Evolutionary conservation across 2,329 filamentous ascomycete species (phyloP).

Genomic region (Plenodomus biglobosus): DNA sequence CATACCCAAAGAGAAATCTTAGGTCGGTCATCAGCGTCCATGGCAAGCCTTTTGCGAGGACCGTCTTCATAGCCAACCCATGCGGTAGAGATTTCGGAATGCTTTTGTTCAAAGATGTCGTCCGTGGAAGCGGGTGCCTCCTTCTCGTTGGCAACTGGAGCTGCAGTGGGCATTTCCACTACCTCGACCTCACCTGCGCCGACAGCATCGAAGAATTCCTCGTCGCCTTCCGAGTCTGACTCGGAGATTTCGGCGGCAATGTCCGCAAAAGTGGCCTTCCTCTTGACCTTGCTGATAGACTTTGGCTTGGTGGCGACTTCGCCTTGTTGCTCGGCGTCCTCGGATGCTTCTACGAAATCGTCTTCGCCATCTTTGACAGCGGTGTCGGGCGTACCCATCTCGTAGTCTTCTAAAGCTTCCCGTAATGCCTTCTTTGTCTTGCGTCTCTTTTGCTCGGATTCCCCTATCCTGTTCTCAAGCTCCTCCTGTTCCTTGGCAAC

Average conservation of each 20-base stretch:
- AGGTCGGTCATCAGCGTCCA: slow-evolving; percentile 89
- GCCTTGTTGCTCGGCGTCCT: slow-evolving; percentile 40
- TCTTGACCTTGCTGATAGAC: slow-evolving; percentile 44
- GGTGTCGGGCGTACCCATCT: slow-evolving; percentile 20
- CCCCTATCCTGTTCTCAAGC: slow-evolving; percentile 81
- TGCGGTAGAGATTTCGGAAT: slow-evolving; percentile 69
- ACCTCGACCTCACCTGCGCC: slow-evolving; percentile 90
- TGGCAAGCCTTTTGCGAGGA: slow-evolving; percentile 73
- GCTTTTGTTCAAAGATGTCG: slow-evolving; percentile 53
- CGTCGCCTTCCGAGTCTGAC: slow-evolving; percentile 73
- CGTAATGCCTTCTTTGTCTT: slow-evolving; percentile 86
- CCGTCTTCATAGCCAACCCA: slow-evolving; percentile 93
- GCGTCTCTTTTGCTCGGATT: slow-evolving; percentile 87
- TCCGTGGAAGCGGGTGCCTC: slow-evolving; percentile 43
- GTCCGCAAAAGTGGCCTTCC: slow-evolving; percentile 68
- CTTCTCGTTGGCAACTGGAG: slow-evolving; percentile 44
- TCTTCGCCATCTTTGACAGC: slow-evolving; percentile 26
- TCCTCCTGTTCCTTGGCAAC: slow-evolving; percentile 94
- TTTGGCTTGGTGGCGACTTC: slow-evolving; percentile 15
- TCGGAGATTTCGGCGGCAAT: slow-evolving; percentile 68
- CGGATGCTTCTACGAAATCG: slow-evolving; percentile 38
- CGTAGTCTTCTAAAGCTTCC: slow-evolving; percentile 70
- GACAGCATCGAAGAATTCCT: slow-evolving; percentile 97
- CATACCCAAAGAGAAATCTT: slow-evolving; percentile 93
- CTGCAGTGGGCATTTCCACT: slow-evolving; percentile 60